A percentile compares a stretch with the other conserved stretches of the same genome.
phyloP scores from a whole-genome alignment of 179 eudicot genomes.

The Patellifolia procumbens region DNA sequence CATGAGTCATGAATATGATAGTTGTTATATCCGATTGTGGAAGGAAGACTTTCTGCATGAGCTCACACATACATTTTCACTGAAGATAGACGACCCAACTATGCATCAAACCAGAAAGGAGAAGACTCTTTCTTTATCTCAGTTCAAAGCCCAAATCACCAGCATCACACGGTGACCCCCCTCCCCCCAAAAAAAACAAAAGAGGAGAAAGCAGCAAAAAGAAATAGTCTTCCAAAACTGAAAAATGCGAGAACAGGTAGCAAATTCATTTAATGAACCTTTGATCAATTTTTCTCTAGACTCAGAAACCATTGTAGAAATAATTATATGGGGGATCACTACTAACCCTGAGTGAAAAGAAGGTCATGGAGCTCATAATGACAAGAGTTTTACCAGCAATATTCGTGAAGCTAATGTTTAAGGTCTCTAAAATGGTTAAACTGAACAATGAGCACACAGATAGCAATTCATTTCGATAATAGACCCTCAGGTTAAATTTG shows the following conservation, averaged over 20 bases:
- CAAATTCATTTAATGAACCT: not conserved
- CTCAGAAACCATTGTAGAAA: not conserved
- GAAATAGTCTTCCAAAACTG: not conserved
- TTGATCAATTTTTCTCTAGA: not conserved
- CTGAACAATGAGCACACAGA: conserved; percentile 6
- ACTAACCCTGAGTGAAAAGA: not conserved
- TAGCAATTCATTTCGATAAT: not conserved
- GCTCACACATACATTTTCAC: not conserved
- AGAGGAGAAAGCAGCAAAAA: not conserved
- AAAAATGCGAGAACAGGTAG: not conserved
- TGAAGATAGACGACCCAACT: not conserved
- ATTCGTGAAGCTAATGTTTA: not conserved
- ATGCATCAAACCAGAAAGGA: not conserved
- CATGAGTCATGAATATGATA: no score
- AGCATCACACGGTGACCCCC: not conserved
- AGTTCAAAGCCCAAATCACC: not conserved
- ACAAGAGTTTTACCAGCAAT: not conserved
- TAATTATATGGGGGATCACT: not conserved
- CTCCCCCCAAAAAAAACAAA: not conserved
- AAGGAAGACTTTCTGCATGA: not conserved
- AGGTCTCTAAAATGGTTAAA: not conserved
- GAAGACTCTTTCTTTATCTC: not conserved
- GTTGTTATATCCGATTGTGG: no score
- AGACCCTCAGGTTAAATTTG: not conserved
- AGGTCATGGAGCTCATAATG: not conserved